Percentiles rank a stretch among this genome's conserved stretches.
Evolutionary conservation across 2,329 filamentous ascomycete species (phyloP).

Genomic region (Fusarium globosum): DNA sequence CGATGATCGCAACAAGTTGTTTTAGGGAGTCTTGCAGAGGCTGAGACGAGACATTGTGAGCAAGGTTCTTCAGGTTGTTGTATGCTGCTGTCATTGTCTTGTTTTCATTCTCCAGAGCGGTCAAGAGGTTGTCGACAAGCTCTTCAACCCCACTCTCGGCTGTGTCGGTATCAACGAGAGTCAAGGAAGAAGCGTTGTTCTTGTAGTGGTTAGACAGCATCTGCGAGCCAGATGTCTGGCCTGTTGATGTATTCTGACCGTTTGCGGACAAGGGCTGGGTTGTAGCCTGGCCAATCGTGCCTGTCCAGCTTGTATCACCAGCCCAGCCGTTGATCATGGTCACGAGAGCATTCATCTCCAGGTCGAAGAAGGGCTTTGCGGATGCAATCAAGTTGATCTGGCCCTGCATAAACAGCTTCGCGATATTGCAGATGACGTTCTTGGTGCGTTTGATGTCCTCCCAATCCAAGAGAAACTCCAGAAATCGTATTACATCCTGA

Average conservation of each 20-base stretch:
- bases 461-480: background rate
- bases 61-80: background rate
- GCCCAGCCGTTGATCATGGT: background rate
- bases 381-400: background rate
- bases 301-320: background rate
- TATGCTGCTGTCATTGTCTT: background rate
- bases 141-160: background rate
- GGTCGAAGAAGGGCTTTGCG: background rate
- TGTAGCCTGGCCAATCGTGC: background rate
- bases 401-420: background rate
- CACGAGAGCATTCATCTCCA: background rate
- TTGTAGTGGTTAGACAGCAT: background rate
- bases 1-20: background rate
- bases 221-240: background rate
- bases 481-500: background rate
- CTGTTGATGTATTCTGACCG: background rate
- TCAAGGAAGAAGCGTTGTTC: background rate
- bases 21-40: background rate
- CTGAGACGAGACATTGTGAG: accelerated
- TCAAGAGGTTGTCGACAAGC: background rate
- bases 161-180: background rate
- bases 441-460: background rate
- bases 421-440: background rate
- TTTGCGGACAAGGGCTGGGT: background rate
- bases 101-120: background rate